Conservation (phyloP, 192 early-diverging fungal genomes). For the Paraglomus occultum region DNA sequence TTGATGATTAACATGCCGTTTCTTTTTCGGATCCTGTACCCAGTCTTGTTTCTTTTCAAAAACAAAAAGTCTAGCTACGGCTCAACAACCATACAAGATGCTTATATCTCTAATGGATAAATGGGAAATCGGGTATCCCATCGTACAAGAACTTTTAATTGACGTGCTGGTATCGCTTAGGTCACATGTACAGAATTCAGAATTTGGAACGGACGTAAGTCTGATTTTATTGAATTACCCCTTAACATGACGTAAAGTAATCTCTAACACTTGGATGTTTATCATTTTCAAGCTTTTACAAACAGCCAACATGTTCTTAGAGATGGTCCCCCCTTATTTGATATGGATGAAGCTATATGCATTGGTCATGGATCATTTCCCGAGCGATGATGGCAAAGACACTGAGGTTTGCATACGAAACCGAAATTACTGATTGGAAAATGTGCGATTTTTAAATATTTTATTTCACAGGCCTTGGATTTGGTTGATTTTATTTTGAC, state of each 20-base stretch:
- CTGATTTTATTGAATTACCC: neutral
- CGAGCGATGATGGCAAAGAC: constrained; percentile 33
- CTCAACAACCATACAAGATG: constrained; percentile 71
- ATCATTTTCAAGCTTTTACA: constrained; percentile 56
- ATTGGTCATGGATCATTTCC: constrained; percentile 48
- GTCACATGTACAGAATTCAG: constrained; percentile 42
- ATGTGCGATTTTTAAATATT: constrained; percentile 1
- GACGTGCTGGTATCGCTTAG: constrained; percentile 71
- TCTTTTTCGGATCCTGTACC: neutral
- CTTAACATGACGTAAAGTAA: neutral
- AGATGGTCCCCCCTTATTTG: constrained; percentile 84
- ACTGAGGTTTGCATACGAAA: constrained; percentile 14
- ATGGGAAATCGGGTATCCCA: constrained; percentile 73
- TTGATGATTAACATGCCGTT: constrained; percentile 2
- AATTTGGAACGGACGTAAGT: constrained; percentile 44
- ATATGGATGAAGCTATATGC: constrained; percentile 74
- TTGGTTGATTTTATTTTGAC: constrained; percentile 73
- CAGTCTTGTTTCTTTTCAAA: constrained; percentile 38
- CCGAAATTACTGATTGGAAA: neutral
- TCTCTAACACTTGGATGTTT: neutral
- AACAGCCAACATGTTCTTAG: constrained; percentile 85
- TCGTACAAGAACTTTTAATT: constrained; percentile 70
- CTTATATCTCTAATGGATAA: constrained; percentile 87
- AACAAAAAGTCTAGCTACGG: constrained; percentile 39
- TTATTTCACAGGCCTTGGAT: constrained; percentile 41